These are phyloP conservation scores for Boletus rufocinnamomeus DNA, from an alignment of 768 basidiomycete genomes.

Conservation along the genomic window DNA sequence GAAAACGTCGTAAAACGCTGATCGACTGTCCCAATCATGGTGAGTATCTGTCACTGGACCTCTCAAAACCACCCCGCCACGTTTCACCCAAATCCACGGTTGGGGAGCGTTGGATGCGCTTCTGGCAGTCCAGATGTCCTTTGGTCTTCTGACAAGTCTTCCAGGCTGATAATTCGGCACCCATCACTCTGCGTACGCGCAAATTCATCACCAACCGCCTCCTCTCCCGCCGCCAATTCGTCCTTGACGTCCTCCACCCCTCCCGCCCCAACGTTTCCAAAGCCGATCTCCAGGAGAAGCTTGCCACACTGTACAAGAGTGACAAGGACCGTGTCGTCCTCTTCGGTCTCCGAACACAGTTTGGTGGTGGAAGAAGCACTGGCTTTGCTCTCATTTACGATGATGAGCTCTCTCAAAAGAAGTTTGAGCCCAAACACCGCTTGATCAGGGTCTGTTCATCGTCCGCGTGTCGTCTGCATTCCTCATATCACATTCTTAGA, in stretches of 20 bases:
- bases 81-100: constrained; percentile 10
- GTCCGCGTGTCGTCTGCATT: neutral
- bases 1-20: constrained; percentile 24
- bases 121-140: constrained; percentile 24
- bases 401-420: constrained; percentile 90
- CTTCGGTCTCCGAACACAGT: constrained; percentile 93
- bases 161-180: constrained; percentile 77
- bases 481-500: constrained; percentile 42
- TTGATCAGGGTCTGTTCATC: constrained; percentile 78
- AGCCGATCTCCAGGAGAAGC: constrained; percentile 88
- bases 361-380: constrained; percentile 97
- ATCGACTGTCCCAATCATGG: constrained; percentile 36
- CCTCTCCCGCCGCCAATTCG: constrained; percentile 92
- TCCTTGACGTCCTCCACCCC: constrained; percentile 95
- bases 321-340: constrained; percentile 88
- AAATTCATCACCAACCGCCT: constrained; percentile 99
- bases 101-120: constrained; percentile 31
- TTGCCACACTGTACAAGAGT: constrained; percentile 90
- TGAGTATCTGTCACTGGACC: constrained; percentile 30
- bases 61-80: neutral
- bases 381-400: constrained; percentile 99
- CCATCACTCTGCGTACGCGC: constrained; percentile 95
- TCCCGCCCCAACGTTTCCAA: constrained; percentile 92
- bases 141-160: constrained; percentile 20
- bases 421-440: constrained; percentile 96